Base-by-base conservation (phyloP, 139 green algal species). In the Spirogloea muscicola region DNA sequence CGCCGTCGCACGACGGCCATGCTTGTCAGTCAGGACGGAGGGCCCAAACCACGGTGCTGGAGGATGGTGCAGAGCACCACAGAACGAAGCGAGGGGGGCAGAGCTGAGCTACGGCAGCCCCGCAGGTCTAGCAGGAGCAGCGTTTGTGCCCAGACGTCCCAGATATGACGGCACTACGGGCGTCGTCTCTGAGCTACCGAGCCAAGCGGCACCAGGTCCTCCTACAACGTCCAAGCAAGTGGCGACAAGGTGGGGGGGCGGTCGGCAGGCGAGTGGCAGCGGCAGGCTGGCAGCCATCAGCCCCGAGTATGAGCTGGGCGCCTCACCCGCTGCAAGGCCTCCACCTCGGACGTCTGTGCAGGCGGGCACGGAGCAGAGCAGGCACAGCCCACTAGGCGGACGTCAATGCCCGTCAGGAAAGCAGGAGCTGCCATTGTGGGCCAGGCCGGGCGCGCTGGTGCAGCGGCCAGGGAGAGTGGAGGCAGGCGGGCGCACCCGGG, bases 291-390 rank as follows among this genome's bases (percentile, higher is more conserved):
- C n/a, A n/a, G n/a, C n/a, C n/a, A n/a, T n/a, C n/a, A n/a, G n/a
- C n/a, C n/a, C n/a, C n/a, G n/a, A n/a, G n/a, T n/a, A n/a, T n/a
- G n/a, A n/a, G n/a, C n/a, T n/a, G n/a, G n/a, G 43, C 43, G 10
- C 33, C 55, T 64, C 13, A 64, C 55, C 27, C 31, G 9, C 55
- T 27, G 55, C 55, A 64, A 13, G 13, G 55, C 55, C 13, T 64
- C 55, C 55, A 64, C 55, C 55, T 64, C 55, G 31, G 9, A 41
- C 55, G 55, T 64, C 55, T 64, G 55, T 16, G 46, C n/a, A 55
- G 21, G 46, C 46, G n/a, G n/a, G n/a, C 21, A 55, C n/a, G 46
- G n/a, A 55, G 46, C 21, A 55, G 46, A 55, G n/a, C 21, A 55
- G n/a, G 43, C 10, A 51, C 43, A 51, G 43, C 10, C 10, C 43